phyloP scores from a whole-genome alignment of 148 eudicot species.

The Rhododendron mucronatum region DNA sequence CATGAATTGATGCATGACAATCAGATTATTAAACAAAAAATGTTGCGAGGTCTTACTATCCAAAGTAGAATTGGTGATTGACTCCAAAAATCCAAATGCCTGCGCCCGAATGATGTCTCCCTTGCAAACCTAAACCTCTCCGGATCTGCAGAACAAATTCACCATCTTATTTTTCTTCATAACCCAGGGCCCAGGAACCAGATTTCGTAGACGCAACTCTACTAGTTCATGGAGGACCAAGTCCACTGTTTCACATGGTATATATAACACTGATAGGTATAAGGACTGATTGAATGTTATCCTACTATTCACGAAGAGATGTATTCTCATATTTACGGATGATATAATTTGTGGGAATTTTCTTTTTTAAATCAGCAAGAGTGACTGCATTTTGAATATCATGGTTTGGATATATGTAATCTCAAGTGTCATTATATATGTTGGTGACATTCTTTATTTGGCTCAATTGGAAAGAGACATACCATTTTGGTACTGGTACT shows the following conservation, averaged over 20 bases:
- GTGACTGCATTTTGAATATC: neutral
- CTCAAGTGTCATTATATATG: neutral
- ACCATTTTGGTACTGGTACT: conserved; percentile 41
- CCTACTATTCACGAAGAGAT: neutral
- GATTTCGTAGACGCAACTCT: neutral
- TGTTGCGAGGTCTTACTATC: conserved; percentile 18
- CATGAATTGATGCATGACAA: too few relatives aligned
- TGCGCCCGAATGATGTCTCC: conserved; percentile 44
- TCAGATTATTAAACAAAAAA: too few relatives aligned
- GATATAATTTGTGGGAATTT: neutral
- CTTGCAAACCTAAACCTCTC: conserved; percentile 43
- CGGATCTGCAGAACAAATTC: conserved; percentile 27
- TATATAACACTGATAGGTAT: neutral
- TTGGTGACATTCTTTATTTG: neutral
- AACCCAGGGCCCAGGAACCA: neutral
- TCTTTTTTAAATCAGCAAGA: neutral
- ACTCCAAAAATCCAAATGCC: conserved; percentile 39
- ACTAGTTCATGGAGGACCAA: neutral
- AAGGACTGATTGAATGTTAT: neutral
- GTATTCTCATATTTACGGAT: neutral
- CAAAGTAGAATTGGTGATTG: conserved; percentile 24
- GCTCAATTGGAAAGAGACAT: neutral
- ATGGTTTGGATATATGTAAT: neutral
- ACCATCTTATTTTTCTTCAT: neutral
- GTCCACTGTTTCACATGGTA: neutral